These are phyloP conservation scores for Pseudozyma hubeiensis DNA, from an alignment of 1,284 basidiomycete genomes.

Conservation along the genomic window DNA sequence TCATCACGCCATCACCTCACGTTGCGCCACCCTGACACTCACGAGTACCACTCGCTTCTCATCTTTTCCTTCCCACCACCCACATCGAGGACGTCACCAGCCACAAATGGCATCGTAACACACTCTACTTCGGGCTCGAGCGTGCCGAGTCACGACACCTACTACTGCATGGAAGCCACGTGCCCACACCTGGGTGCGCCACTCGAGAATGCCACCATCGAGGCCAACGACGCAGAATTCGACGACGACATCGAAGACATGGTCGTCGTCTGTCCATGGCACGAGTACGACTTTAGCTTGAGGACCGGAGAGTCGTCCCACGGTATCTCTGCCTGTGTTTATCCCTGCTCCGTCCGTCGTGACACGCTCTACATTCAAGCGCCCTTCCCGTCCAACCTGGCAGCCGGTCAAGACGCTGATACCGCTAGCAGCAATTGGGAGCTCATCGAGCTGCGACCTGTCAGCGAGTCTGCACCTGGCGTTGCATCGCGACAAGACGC, in stretches of 20 bases:
- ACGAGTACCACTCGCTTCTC: conserved; percentile 60
- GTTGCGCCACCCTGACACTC: conserved; percentile 44
- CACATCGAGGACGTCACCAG: not conserved
- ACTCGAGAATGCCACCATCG: conserved; percentile 79
- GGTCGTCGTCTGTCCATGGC: conserved; percentile 76
- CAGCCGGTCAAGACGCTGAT: conserved; percentile 9
- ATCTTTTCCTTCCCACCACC: conserved; percentile 55
- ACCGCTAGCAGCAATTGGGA: conserved; percentile 72
- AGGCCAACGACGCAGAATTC: conserved; percentile 71
- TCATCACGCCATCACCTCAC: conserved; percentile 62
- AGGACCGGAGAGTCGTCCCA: conserved; percentile 80
- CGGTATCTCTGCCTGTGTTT: conserved; percentile 83
- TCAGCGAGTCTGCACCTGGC: conserved; percentile 76
- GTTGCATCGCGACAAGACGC: conserved; percentile 26
- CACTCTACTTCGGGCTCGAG: conserved; percentile 5
- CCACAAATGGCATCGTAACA: not conserved
- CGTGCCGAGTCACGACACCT: conserved; percentile 27
- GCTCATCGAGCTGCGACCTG: conserved; percentile 79
- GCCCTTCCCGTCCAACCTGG: conserved; percentile 20
- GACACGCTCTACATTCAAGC: conserved; percentile 63
- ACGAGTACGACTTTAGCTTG: conserved; percentile 82
- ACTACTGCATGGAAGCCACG: conserved; percentile 83
- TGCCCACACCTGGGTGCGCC: conserved; percentile 88
- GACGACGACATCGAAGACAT: conserved; percentile 70
- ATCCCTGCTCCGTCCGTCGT: conserved; percentile 74